These are phyloP conservation scores for Ceriops tagal DNA, from an alignment of 345 rosid genomes.

Conservation along the genomic window DNA sequence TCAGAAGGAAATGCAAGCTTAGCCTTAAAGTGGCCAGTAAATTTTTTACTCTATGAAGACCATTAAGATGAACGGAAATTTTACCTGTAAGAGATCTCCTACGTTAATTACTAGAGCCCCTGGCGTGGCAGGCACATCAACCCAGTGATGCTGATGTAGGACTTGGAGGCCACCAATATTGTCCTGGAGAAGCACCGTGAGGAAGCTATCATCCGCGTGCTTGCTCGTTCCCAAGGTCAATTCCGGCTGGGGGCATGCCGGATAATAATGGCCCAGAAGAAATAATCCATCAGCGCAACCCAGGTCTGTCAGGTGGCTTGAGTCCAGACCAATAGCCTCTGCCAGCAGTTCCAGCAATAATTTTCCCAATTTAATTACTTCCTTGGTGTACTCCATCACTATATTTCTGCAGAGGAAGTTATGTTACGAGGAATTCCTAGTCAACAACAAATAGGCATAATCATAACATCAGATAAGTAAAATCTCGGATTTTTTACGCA, in stretches of 20 bases:
- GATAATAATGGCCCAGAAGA: conserved; percentile 12
- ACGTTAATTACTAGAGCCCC: conserved; percentile 22
- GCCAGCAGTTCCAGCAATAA: conserved; percentile 9
- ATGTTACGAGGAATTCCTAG: no score
- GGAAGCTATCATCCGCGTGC: conserved; percentile 18
- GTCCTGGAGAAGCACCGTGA: conserved; percentile 24
- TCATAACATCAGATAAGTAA: background rate
- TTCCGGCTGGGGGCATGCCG: conserved; percentile 18
- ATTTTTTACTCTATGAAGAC: background rate
- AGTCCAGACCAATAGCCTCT: conserved; percentile 15
- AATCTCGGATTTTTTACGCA: no score
- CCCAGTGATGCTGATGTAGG: conserved; percentile 19
- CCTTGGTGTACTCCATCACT: conserved; percentile 13
- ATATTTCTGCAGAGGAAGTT: conserved; percentile 11
- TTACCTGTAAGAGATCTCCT: conserved; percentile 32
- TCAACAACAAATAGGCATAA: background rate
- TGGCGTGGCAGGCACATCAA: conserved; percentile 16
- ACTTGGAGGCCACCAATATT: conserved; percentile 27
- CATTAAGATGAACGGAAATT: background rate
- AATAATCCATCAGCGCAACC: conserved; percentile 9
- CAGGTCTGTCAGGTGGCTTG: conserved; percentile 9
- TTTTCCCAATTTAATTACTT: conserved; percentile 1
- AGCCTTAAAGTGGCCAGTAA: background rate
- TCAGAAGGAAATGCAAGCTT: background rate
- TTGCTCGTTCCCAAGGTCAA: conserved; percentile 8